A percentile compares a stretch with the other conserved stretches of the same genome.
These are phyloP conservation scores for Clonostachys rhizophaga DNA, from an alignment of 2,329 filamentous ascomycete genomes.

Conservation along the genomic window DNA sequence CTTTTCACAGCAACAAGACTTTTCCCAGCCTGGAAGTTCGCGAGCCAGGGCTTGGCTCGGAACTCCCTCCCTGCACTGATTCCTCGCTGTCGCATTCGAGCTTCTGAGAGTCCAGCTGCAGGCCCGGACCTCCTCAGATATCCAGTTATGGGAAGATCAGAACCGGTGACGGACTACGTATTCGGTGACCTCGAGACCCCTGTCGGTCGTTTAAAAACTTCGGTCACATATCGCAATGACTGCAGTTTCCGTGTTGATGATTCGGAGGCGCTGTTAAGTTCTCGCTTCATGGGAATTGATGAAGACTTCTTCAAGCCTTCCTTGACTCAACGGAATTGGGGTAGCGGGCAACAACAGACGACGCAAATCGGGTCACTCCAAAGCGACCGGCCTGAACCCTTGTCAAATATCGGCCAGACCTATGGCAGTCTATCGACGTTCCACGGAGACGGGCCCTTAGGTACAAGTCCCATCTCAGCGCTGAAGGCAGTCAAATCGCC, in stretches of 20 bases:
- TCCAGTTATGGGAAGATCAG: slow-evolving; percentile 27
- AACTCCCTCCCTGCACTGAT: slow-evolving; percentile 63
- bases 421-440: slow-evolving; percentile 91
- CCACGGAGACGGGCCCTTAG: slow-evolving; percentile 71
- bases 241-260: slow-evolving; percentile 91
- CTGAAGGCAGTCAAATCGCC: slow-evolving; percentile 63
- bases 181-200: slow-evolving; percentile 86
- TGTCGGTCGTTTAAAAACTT: slow-evolving; percentile 75
- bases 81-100: slow-evolving; percentile 75
- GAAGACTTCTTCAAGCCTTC: slow-evolving; percentile 84
- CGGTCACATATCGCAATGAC: slow-evolving; percentile 80
- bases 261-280: slow-evolving; percentile 84
- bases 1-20: slow-evolving; percentile 79
- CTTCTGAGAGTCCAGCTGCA: slow-evolving; percentile 49
- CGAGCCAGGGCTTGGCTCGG: slow-evolving; percentile 67
- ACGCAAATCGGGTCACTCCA: slow-evolving; percentile 72
- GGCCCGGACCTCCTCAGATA: slow-evolving; percentile 60
- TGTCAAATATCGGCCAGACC: slow-evolving; percentile 66
- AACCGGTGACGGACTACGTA: slow-evolving; percentile 63
- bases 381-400: slow-evolving; percentile 43
- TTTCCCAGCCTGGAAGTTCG: slow-evolving; percentile 82
- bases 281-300: slow-evolving; percentile 87
- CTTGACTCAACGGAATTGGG: slow-evolving; percentile 50
- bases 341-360: slow-evolving; percentile 14
- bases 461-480: slow-evolving; percentile 82